phyloP scores from a whole-genome alignment of 2,329 filamentous ascomycete genomes.

The Helotiales sp. region DNA sequence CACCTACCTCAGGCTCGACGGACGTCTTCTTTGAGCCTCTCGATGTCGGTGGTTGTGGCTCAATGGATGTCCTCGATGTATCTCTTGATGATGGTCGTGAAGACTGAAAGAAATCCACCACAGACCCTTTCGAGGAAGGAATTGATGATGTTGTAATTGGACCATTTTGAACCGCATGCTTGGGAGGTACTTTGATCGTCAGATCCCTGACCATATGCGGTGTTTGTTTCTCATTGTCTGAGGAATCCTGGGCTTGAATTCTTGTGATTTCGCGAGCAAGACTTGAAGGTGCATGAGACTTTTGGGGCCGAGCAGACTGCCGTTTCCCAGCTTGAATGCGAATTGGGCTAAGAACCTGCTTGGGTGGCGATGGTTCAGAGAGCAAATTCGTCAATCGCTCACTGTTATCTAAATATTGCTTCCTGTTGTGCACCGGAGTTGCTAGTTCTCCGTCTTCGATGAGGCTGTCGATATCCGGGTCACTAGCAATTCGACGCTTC shows the following conservation, averaged over 20 bases:
- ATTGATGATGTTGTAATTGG: conserved; percentile 4
- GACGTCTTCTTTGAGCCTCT: neutral
- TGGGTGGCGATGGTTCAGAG: conserved; percentile 26
- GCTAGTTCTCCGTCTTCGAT: conserved; percentile 29
- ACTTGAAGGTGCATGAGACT: neutral
- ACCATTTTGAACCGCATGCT: neutral
- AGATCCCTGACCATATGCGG: neutral
- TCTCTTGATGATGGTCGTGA: neutral
- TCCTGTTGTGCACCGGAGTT: neutral
- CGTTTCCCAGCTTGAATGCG: neutral
- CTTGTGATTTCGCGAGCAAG: neutral
- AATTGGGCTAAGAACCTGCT: neutral
- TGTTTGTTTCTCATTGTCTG: neutral
- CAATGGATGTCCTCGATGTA: neutral
- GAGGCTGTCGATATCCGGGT: conserved; percentile 20
- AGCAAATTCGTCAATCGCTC: conserved; percentile 22
- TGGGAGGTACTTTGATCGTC: neutral
- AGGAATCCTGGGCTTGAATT: neutral
- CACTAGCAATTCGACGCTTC: conserved; percentile 20
- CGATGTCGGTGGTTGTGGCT: neutral
- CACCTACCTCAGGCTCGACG: neutral
- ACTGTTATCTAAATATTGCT: neutral
- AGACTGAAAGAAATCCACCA: neutral
- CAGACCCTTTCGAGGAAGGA: conserved; percentile 10
- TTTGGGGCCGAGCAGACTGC: neutral